A percentile compares a stretch with the other conserved stretches of the same genome.
phyloP scores from a whole-genome alignment of 1,139 yeast genomes.

The Saccharomyces hybrid region DNA sequence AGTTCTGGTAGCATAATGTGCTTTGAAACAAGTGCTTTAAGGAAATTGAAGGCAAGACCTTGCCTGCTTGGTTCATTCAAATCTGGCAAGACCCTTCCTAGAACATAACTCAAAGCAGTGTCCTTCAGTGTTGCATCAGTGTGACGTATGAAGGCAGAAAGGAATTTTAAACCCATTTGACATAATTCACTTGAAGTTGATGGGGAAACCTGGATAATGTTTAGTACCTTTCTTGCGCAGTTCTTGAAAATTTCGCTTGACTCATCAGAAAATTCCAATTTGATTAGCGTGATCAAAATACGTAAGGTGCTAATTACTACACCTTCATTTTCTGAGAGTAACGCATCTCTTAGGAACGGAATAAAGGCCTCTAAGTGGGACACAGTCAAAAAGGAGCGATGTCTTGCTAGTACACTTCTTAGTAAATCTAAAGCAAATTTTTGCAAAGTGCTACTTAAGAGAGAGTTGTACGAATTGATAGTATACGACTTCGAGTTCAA shows the following conservation, averaged over 20 bases:
- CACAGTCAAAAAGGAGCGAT: slow-evolving; percentile 49
- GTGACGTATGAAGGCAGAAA: slow-evolving; percentile 67
- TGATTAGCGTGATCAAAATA: slow-evolving; percentile 52
- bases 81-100: slow-evolving; percentile 78
- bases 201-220: slow-evolving; percentile 66
- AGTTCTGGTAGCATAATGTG: slow-evolving; percentile 79
- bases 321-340: slow-evolving; percentile 64
- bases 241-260: slow-evolving; percentile 46
- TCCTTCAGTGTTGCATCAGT: slow-evolving; percentile 63
- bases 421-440: slow-evolving; percentile 73
- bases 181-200: slow-evolving; percentile 74
- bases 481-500: slow-evolving; percentile 52
- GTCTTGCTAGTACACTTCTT: slow-evolving; percentile 61
- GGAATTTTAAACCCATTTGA: slow-evolving; percentile 68
- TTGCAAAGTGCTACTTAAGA: slow-evolving; percentile 54
- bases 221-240: slow-evolving; percentile 58
- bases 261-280: slow-evolving; percentile 55
- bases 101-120: slow-evolving; percentile 63
- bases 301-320: slow-evolving; percentile 63
- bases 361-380: slow-evolving; percentile 64
- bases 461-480: slow-evolving; percentile 45
- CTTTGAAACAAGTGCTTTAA: slow-evolving; percentile 66
- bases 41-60: slow-evolving; percentile 77
- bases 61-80: slow-evolving; percentile 85
- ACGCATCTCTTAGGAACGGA: slow-evolving; percentile 57